Evolutionary conservation across 768 basidiomycete species (phyloP), one percentile per base, ranked within the genome.

Genomic region (Termitomyces sp.): DNA sequence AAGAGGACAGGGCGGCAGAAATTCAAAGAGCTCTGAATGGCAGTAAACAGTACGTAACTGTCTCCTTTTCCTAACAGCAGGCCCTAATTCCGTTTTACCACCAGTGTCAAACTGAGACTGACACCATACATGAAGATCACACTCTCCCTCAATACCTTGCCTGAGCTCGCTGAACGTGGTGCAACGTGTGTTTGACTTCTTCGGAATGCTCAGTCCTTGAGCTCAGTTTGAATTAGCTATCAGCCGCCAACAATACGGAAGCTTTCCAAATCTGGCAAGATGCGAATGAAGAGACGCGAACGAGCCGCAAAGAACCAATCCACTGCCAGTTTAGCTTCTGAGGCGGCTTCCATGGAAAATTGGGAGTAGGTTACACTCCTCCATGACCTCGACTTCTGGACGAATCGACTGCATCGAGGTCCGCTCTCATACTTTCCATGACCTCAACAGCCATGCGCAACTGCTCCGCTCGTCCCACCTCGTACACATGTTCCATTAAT

Each of bases 51-150:
- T 88, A 58, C 53, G 84, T 74, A 3, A 42, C 26, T 43, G 53
- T 4, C 54, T 40, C 53, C 22, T 52, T 41, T 48, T 19, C 10
- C 28, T 34, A 1, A 52, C 10, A n/a, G 5, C 41, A 43, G 51
- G 30, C 30, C 2, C 15, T 52, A 21, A 43, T 34, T 26, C 7
- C 12, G 21, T 45, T 44, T 3, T 14, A 26, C 40, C 45, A 12
- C n/a, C 17, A 89, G 87, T 60, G 65, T 78, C n/a, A 78, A 79
- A 57, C 76, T 60, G 77, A 75, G 7, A 79, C n/a, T 79, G 59
- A 81, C 78, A 2, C 82, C 88, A 0, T 88, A 79, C 54, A 87
- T 92, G 83, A 82, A 77, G 57, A 71, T 91, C 55, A 90, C 85
- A 0, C 69, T 92, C 0, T 83, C 81, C 14, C 70, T 71, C 24